These are phyloP conservation scores for Ophiostoma novo-ulmi DNA, from an alignment of 2,329 filamentous ascomycete genomes.

Conservation along the genomic window DNA sequence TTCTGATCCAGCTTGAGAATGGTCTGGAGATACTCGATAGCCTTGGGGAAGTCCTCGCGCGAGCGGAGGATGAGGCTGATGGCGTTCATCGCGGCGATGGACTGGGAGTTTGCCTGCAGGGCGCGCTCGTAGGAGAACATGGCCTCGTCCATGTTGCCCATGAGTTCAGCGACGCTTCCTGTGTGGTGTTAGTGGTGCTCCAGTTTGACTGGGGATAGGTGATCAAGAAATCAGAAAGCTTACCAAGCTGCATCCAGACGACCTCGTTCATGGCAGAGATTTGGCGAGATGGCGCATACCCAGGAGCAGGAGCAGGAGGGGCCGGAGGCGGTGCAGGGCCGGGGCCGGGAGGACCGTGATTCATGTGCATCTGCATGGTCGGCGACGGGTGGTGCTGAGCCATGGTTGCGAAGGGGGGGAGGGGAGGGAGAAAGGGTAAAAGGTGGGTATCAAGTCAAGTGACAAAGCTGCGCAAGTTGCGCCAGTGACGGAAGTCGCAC, in stretches of 20 bases:
- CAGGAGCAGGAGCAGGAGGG: slow-evolving; percentile 42
- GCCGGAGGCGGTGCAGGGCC: slow-evolving; percentile 46
- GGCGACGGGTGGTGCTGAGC: slow-evolving; percentile 77
- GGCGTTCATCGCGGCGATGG: slow-evolving; percentile 85
- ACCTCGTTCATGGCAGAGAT: slow-evolving; percentile 75
- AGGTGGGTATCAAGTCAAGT: not conserved
- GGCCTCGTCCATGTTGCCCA: slow-evolving; percentile 84
- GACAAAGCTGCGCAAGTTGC: not conserved
- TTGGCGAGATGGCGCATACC: slow-evolving; percentile 64
- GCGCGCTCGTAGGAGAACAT: slow-evolving; percentile 88
- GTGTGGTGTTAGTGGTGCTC: not conserved
- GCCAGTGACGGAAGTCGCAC: slow-evolving; percentile 5
- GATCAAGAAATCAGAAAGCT: slow-evolving; percentile 31
- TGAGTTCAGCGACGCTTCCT: slow-evolving; percentile 82
- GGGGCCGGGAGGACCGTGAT: slow-evolving; percentile 56
- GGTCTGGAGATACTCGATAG: slow-evolving; percentile 84
- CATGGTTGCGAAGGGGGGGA: slow-evolving; percentile 42
- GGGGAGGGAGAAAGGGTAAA: not conserved
- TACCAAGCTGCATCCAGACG: slow-evolving; percentile 92
- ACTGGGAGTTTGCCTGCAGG: slow-evolving; percentile 79
- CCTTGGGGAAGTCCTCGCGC: slow-evolving; percentile 88
- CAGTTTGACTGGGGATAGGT: no score
- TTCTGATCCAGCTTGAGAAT: slow-evolving; percentile 84
- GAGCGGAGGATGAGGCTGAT: slow-evolving; percentile 88
- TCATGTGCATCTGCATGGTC: slow-evolving; percentile 66